Conservation (phyloP, 2,329 filamentous ascomycete genomes). For the Diaporthe vaccinii region DNA sequence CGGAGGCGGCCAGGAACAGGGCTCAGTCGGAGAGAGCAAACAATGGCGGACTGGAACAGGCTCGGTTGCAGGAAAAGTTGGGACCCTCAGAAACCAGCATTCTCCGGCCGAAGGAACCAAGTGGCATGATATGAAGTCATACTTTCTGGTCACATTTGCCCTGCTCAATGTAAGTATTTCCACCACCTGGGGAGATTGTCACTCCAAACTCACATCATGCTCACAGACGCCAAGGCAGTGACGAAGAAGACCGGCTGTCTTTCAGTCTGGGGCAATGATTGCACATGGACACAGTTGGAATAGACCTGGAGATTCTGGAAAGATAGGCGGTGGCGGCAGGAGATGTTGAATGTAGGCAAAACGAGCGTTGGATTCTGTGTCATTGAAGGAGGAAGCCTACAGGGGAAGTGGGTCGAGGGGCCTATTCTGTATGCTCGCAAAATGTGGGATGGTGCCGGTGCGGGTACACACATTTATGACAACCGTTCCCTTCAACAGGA, state of each 20-base stretch:
- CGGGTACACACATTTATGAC: no score
- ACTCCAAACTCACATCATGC: neutral
- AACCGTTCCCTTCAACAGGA: no score
- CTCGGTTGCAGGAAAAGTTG: neutral
- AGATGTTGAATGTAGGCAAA: no score
- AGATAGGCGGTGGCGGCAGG: neutral
- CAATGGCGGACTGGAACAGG: neutral
- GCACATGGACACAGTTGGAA: neutral
- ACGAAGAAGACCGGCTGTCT: neutral
- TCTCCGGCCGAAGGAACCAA: neutral
- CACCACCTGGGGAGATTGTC: neutral
- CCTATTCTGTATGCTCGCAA: no score
- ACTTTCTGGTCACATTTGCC: neutral
- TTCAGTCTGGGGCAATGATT: neutral
- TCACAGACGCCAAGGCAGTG: constrained; percentile 4
- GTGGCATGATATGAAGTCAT: neutral
- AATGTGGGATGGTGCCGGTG: no score
- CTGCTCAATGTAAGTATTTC: constrained; percentile 1
- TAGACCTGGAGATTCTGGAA: neutral
- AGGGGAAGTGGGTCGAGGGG: no score
- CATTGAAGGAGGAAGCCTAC: no score
- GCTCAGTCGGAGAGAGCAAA: neutral
- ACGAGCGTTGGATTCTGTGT: no score
- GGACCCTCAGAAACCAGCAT: neutral
- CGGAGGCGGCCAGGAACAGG: neutral